A percentile compares a stretch with the other conserved stretches of the same genome.
phyloP scores from a whole-genome alignment of 768 basidiomycete species.

The Favolaschia claudopus region DNA sequence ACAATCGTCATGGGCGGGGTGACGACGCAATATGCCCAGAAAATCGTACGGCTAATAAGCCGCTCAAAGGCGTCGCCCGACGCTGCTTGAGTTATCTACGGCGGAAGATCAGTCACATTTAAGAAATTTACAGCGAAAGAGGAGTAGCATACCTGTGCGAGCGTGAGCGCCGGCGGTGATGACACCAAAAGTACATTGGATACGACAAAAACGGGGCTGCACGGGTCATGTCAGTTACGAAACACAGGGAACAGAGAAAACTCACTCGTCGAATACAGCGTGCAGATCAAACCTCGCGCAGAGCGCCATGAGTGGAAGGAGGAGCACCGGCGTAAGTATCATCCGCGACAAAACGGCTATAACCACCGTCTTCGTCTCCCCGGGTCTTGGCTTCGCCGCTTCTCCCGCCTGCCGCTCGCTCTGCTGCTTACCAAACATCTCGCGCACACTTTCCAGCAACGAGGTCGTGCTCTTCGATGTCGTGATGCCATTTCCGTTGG shows the following conservation, averaged over 20 bases:
- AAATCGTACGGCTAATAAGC: constrained; percentile 89
- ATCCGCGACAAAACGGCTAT: constrained; percentile 86
- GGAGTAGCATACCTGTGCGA: constrained; percentile 58
- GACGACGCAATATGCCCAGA: constrained; percentile 90
- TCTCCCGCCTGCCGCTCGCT: constrained; percentile 13
- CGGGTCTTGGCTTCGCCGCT: constrained; percentile 45
- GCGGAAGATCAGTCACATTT: background rate
- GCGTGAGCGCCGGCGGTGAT: constrained; percentile 75
- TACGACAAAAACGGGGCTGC: constrained; percentile 86
- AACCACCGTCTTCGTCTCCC: constrained; percentile 85
- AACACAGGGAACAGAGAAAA: constrained; percentile 30
- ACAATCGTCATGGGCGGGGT: constrained; percentile 86
- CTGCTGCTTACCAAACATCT: constrained; percentile 47
- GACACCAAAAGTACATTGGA: constrained; percentile 83
- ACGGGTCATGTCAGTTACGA: constrained; percentile 9
- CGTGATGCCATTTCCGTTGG: background rate
- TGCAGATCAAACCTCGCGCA: constrained; percentile 66
- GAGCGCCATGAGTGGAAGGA: constrained; percentile 79
- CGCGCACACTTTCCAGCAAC: constrained; percentile 50
- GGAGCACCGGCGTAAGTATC: constrained; percentile 80
- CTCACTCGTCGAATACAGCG: constrained; percentile 78
- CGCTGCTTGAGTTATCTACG: constrained; percentile 82
- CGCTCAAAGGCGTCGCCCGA: constrained; percentile 90
- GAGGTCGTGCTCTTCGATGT: constrained; percentile 38
- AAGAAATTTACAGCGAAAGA: constrained; percentile 3